phyloP scores from a whole-genome alignment of 345 rosid species.

The Gossypium arboreum region DNA sequence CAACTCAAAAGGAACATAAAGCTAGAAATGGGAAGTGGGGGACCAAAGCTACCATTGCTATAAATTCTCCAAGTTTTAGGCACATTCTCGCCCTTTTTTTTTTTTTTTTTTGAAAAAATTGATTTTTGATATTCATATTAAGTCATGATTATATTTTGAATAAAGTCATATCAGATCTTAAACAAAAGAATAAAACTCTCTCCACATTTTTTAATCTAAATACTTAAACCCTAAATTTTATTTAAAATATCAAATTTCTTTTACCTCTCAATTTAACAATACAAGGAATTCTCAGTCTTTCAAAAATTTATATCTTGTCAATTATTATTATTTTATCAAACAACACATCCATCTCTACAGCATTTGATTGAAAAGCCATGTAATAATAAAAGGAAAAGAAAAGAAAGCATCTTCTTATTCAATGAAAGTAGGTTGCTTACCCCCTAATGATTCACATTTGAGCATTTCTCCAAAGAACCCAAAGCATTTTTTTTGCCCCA shows the following conservation, averaged over 20 bases:
- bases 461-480: slow-evolving; percentile 9
- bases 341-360: background rate
- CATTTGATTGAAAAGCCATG: slow-evolving; percentile 8
- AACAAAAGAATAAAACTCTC: no score
- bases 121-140: no score
- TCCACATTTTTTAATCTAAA: no score
- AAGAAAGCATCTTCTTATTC: background rate
- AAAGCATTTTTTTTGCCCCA: slow-evolving; percentile 14
- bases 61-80: slow-evolving; percentile 11
- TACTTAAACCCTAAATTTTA: rapidly evolving
- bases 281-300: no score
- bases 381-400: background rate
- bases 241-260: no score
- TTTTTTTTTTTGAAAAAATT: rapidly evolving
- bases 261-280: no score
- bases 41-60: slow-evolving; percentile 18
- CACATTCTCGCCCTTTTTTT: background rate
- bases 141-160: no score
- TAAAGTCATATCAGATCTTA: no score
- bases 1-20: slow-evolving; percentile 22
- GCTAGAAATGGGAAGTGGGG: slow-evolving; percentile 15
- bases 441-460: background rate
- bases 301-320: background rate
- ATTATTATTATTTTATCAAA: background rate
- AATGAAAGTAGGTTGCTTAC: background rate